phyloP scores from a whole-genome alignment of 495 filamentous ascomycete species.

The Cudoniella acicularis region DNA sequence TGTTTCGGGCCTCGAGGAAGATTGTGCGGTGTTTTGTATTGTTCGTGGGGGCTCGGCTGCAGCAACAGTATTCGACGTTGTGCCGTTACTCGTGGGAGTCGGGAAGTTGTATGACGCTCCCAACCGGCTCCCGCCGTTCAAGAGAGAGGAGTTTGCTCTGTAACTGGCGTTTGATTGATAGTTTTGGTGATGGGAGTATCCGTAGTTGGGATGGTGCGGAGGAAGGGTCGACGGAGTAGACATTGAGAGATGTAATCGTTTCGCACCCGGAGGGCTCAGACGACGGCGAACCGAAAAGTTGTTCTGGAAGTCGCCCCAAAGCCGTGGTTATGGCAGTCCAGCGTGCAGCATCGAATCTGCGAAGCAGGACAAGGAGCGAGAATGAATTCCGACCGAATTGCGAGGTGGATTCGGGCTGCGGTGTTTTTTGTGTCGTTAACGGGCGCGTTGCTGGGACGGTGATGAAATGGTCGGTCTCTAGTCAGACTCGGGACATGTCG shows the following conservation, averaged over 20 bases:
- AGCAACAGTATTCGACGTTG: constrained; percentile 15
- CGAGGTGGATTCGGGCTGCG: not conserved
- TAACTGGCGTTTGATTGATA: constrained; percentile 46
- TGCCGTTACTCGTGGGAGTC: constrained; percentile 24
- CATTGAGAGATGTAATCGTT: constrained; percentile 46
- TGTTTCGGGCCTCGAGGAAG: constrained; percentile 15
- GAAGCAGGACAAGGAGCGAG: not conserved
- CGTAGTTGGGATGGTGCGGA: constrained; percentile 63
- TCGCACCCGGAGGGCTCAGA: constrained; percentile 21
- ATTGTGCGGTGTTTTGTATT: constrained; percentile 11
- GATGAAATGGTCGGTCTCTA: not conserved
- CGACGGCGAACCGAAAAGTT: constrained; percentile 4
- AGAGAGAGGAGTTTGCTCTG: constrained; percentile 19
- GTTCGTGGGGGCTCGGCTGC: constrained; percentile 22
- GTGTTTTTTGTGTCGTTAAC: constrained; percentile 9
- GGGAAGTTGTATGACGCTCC: constrained; percentile 25
- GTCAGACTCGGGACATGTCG: constrained; percentile 19
- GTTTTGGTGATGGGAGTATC: constrained; percentile 62
- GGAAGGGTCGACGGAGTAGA: constrained; percentile 77
- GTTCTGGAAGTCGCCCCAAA: constrained; percentile 4
- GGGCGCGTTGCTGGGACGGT: constrained; percentile 14
- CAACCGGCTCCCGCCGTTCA: constrained; percentile 25
- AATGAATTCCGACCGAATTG: not conserved
- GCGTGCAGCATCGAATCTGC: constrained; percentile 16
- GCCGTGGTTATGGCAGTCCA: not conserved